Evolutionary conservation across 75 land plant genomes (phyloP), one percentile per base, ranked within the genome.

Genomic region (Azolla pinnata): DNA sequence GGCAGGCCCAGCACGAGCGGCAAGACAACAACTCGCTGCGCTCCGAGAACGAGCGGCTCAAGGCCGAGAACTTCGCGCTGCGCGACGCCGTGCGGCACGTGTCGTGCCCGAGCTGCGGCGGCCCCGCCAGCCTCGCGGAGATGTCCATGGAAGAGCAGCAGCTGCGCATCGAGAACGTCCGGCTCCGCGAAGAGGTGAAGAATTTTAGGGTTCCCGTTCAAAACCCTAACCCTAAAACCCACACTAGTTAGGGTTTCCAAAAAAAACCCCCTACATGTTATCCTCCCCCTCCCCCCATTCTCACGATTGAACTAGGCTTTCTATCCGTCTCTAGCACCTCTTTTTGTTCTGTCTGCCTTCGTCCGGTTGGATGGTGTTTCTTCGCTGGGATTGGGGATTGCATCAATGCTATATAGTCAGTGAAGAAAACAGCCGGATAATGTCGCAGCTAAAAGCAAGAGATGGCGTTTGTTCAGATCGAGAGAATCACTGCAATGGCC

Each of bases 401-500:
- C n/a, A n/a, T n/a, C n/a, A n/a, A n/a, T n/a, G n/a, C n/a, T n/a
- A n/a, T n/a, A n/a, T n/a, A n/a, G n/a, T n/a, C n/a, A n/a, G n/a
- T n/a, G n/a, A n/a, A n/a, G n/a, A n/a, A n/a, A n/a, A n/a, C n/a
- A n/a, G n/a, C n/a, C 16, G 17, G 44, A 42, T 10, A 42, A 17
- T n/a, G n/a, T n/a, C n/a, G n/a, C n/a, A n/a, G n/a, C n/a, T n/a
- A n/a, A n/a, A n/a, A n/a, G 10, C 17, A 27, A 16, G 17, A 28
- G 12, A 48, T 1, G 46, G 32, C 32, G 19, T 35, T 49, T 25
- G 16, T 38, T 27, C 68, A 86, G 90, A 63, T 88, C 4, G 89
- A 82, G 0, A 75, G 85, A 1, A 62, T 80, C 0, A 62, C 75
- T 0, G 42, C 67, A 50, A 56, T 80, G 2, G 64, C 82, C 1